Percentiles rank a stretch among this genome's conserved stretches.
phyloP scores from a whole-genome alignment of 768 basidiomycete genomes.

The Mycena pura region DNA sequence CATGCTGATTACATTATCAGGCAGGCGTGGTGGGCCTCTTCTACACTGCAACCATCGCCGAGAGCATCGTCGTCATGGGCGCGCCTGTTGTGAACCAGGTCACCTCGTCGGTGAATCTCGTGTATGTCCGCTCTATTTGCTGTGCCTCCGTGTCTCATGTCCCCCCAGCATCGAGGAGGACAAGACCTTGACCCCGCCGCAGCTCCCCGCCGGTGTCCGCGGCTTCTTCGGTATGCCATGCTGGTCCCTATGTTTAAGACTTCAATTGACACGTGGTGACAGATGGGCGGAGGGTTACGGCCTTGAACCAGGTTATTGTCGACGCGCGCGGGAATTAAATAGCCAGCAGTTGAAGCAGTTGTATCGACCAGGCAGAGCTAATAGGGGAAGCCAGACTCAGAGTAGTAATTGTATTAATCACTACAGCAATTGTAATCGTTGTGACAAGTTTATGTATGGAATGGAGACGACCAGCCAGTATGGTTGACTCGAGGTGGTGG shows the following conservation, averaged over 20 bases:
- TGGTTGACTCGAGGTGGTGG: too few species aligned
- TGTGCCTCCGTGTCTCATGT: too few species aligned
- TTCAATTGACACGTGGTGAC: not conserved
- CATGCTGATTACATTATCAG: slow-evolving; percentile 12
- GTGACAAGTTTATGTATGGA: too few species aligned
- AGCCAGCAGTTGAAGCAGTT: too few species aligned
- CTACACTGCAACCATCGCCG: slow-evolving; percentile 42
- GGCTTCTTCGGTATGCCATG: not conserved
- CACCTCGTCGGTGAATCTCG: slow-evolving; percentile 46
- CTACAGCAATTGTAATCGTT: too few species aligned
- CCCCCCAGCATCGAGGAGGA: slow-evolving; percentile 7
- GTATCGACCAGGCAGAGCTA: too few species aligned
- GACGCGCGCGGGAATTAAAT: slow-evolving; percentile 23
- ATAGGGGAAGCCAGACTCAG: too few species aligned
- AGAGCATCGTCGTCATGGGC: slow-evolving; percentile 40
- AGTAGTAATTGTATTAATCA: too few species aligned
- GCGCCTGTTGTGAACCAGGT: slow-evolving; percentile 38
- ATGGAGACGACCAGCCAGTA: too few species aligned
- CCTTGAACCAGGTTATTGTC: slow-evolving; percentile 41
- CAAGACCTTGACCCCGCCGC: not conserved
- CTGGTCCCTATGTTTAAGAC: not conserved
- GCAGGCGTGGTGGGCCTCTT: slow-evolving; percentile 42
- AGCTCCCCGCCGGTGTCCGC: not conserved
- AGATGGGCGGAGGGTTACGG: slow-evolving; percentile 38
- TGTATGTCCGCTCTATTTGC: too few species aligned